These are phyloP conservation scores for Filosporella fistucella DNA, from an alignment of 495 filamentous ascomycete genomes.

Conservation along the genomic window DNA sequence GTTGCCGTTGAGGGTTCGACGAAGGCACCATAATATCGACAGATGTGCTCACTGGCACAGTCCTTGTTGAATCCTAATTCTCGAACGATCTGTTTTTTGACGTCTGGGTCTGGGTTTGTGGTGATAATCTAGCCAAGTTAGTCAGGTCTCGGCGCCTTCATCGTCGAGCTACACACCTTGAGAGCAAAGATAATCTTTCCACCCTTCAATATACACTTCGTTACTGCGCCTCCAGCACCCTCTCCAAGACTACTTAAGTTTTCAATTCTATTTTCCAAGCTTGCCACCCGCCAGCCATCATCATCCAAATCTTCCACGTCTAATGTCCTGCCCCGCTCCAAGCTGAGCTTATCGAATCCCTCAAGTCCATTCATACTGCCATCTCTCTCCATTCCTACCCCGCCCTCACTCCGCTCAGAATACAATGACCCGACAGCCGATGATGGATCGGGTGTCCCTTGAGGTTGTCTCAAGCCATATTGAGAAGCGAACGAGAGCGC, in stretches of 20 bases:
- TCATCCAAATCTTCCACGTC: slow-evolving; percentile 96
- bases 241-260: slow-evolving; percentile 91
- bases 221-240: slow-evolving; percentile 93
- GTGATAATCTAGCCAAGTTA: slow-evolving; percentile 73
- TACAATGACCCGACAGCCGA: slow-evolving; percentile 83
- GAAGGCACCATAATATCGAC: slow-evolving; percentile 94
- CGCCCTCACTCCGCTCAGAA: slow-evolving; percentile 66
- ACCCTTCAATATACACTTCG: slow-evolving; percentile 79
- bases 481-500: slow-evolving; percentile 69
- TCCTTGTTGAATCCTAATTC: slow-evolving; percentile 97
- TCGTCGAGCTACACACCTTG: slow-evolving; percentile 59
- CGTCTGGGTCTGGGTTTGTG: slow-evolving; percentile 93
- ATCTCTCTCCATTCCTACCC: slow-evolving; percentile 69
- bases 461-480: slow-evolving; percentile 49
- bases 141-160: slow-evolving; percentile 10
- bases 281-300: slow-evolving; percentile 89
- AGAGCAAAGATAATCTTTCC: slow-evolving; percentile 94
- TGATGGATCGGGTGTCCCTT: slow-evolving; percentile 75
- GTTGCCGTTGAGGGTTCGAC: slow-evolving; percentile 89
- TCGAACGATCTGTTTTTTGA: slow-evolving; percentile 95
- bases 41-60: slow-evolving; percentile 90
- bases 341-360: slow-evolving; percentile 60
- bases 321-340: slow-evolving; percentile 74
- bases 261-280: slow-evolving; percentile 77
- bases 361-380: slow-evolving; percentile 59